A percentile compares a stretch with the other conserved stretches of the same genome.
Evolutionary conservation across 805 yeast genomes (phyloP).

Genomic region (Yarrowia divulgata): DNA sequence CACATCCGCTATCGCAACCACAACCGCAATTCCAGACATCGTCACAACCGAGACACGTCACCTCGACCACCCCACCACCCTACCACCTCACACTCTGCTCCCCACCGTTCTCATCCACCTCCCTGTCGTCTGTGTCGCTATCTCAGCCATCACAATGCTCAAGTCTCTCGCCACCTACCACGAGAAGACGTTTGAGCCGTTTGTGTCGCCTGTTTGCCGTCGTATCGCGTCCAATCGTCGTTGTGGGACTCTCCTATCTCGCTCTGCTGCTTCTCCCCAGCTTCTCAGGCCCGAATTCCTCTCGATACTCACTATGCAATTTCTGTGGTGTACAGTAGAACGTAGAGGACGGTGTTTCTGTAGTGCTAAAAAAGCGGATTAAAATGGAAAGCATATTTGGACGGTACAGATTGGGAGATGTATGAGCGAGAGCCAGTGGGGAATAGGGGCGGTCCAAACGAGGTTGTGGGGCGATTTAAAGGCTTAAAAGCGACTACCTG

Average conservation of each 20-base stretch:
- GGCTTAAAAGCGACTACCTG: neutral
- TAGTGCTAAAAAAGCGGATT: slow-evolving; percentile 31
- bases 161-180: neutral
- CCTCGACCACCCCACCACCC: no score
- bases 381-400: slow-evolving; percentile 29
- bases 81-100: no score
- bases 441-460: neutral
- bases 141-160: neutral
- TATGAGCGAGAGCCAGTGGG: neutral
- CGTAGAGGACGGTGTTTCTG: slow-evolving; percentile 29
- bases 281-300: neutral
- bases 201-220: neutral
- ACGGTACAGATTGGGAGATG: slow-evolving; percentile 13
- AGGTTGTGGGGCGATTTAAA: no score
- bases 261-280: neutral
- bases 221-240: neutral
- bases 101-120: no score
- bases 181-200: neutral
- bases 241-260: neutral
- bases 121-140: neutral
- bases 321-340: slow-evolving; percentile 31
- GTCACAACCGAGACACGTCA: neutral
- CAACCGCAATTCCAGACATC: neutral
- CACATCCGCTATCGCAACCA: neutral
- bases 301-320: slow-evolving; percentile 36